Percentiles rank a stretch among this genome's conserved stretches.
Evolutionary conservation across 176 grass and related monocot genomes (phyloP).

Genomic region (Aegilops longissima): DNA sequence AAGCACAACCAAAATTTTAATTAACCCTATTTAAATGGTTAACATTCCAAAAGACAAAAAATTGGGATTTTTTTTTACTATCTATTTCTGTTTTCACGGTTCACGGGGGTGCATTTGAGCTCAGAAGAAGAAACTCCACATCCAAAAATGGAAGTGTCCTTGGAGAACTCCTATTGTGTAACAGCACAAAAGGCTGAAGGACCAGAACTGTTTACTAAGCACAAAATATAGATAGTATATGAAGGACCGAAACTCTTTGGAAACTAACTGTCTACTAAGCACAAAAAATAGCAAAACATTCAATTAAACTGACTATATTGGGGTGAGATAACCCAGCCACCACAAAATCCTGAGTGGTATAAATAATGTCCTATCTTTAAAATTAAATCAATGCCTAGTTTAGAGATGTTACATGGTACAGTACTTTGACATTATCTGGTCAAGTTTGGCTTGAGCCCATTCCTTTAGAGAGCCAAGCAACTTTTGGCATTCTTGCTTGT

Average conservation of each 20-base stretch:
- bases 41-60: too few species aligned
- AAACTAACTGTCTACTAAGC: background rate
- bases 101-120: too few species aligned
- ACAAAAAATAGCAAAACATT: background rate
- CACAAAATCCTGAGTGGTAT: slow-evolving; percentile 1
- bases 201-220: too few species aligned
- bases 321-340: background rate
- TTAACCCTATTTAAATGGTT: too few species aligned
- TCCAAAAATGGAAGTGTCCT: too few species aligned
- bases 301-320: slow-evolving; percentile 16
- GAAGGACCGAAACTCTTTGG: background rate
- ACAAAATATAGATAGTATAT: background rate
- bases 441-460: background rate
- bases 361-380: slow-evolving; percentile 25
- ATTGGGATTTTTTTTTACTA: too few species aligned
- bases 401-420: slow-evolving; percentile 17
- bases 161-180: too few species aligned
- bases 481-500: background rate
- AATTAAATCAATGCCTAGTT: slow-evolving; percentile 27
- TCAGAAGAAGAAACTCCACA: too few species aligned
- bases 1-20: too few species aligned
- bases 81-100: too few species aligned
- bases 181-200: too few species aligned
- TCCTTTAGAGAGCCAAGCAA: slow-evolving; percentile 18
- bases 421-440: slow-evolving; percentile 6